Conservation (phyloP, 768 basidiomycete genomes). For the Russula foetens region DNA sequence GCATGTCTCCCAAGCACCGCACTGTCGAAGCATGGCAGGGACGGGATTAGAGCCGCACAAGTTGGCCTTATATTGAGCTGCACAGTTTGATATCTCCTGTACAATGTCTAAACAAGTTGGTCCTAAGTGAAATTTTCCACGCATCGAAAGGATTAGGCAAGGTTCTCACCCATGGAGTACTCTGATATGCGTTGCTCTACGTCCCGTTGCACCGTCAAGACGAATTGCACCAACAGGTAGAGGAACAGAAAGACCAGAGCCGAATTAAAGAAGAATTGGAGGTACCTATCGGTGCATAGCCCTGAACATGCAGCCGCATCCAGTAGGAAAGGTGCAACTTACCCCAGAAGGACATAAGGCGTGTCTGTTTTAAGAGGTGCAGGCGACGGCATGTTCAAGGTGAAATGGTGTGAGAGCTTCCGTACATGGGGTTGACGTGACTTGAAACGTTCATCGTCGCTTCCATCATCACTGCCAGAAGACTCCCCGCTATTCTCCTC, state of each 20-base stretch:
- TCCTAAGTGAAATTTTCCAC: conserved; percentile 7
- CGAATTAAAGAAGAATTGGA: conserved; percentile 92
- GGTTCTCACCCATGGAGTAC: conserved; percentile 72
- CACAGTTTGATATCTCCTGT: conserved; percentile 87
- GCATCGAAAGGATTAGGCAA: neutral
- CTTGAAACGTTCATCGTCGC: conserved; percentile 24
- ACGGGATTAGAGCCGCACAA: conserved; percentile 67
- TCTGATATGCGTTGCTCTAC: conserved; percentile 82
- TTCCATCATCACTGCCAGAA: conserved; percentile 42
- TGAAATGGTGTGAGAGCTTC: conserved; percentile 72
- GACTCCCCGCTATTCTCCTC: conserved; percentile 30
- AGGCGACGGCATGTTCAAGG: conserved; percentile 67
- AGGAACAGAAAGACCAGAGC: conserved; percentile 76
- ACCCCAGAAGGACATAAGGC: conserved; percentile 87
- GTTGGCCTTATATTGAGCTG: conserved; percentile 73
- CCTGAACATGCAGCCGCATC: conserved; percentile 12
- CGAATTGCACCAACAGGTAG: conserved; percentile 79
- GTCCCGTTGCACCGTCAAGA: conserved; percentile 84
- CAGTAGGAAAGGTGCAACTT: conserved; percentile 26
- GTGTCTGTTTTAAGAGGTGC: conserved; percentile 48
- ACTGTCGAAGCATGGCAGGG: conserved; percentile 84
- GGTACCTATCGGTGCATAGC: conserved; percentile 44
- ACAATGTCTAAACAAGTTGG: conserved; percentile 56
- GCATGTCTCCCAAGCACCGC: conserved; percentile 85
- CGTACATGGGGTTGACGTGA: conserved; percentile 31